Percentiles rank a stretch among this genome's conserved stretches.
phyloP scores from a whole-genome alignment of 2,329 filamentous ascomycete genomes.

The Cladosporium sphaerospermum region DNA sequence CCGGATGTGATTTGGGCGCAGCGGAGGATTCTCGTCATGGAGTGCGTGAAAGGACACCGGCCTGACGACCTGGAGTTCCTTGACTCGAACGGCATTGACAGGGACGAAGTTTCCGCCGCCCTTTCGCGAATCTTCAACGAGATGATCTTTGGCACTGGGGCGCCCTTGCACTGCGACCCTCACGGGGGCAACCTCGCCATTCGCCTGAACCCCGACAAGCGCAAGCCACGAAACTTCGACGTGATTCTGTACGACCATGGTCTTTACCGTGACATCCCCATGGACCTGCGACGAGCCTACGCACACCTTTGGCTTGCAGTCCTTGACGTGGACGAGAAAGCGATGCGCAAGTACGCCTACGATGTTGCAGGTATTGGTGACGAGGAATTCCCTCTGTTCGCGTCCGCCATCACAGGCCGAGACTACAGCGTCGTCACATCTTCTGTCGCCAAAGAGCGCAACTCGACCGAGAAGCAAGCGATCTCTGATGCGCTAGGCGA shows the following conservation, averaged over 20 bases:
- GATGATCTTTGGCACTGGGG: slow-evolving; percentile 92
- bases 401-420: slow-evolving; percentile 88
- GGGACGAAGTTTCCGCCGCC: slow-evolving; percentile 90
- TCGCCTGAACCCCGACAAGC: slow-evolving; percentile 60
- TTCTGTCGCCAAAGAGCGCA: slow-evolving; percentile 53
- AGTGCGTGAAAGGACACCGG: slow-evolving; percentile 77
- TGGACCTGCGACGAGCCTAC: slow-evolving; percentile 72
- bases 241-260: slow-evolving; percentile 96
- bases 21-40: slow-evolving; percentile 89
- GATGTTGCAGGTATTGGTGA: slow-evolving; percentile 86
- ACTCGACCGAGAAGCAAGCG: slow-evolving; percentile 72
- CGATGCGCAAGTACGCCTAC: slow-evolving; percentile 82
- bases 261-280: slow-evolving; percentile 86
- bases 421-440: slow-evolving; percentile 72
- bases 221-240: slow-evolving; percentile 71
- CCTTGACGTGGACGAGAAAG: slow-evolving; percentile 75
- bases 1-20: slow-evolving; percentile 86
- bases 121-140: slow-evolving; percentile 94
- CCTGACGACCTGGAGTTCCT: slow-evolving; percentile 85
- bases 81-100: slow-evolving; percentile 78
- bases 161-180: slow-evolving; percentile 91
- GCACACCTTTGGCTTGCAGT: slow-evolving; percentile 97
- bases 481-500: slow-evolving; percentile 81
- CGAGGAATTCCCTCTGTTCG: slow-evolving; percentile 89
- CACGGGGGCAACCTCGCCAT: slow-evolving; percentile 96